These are phyloP conservation scores for Starmerella powellii DNA, from an alignment of 805 yeast species.

Conservation along the genomic window DNA sequence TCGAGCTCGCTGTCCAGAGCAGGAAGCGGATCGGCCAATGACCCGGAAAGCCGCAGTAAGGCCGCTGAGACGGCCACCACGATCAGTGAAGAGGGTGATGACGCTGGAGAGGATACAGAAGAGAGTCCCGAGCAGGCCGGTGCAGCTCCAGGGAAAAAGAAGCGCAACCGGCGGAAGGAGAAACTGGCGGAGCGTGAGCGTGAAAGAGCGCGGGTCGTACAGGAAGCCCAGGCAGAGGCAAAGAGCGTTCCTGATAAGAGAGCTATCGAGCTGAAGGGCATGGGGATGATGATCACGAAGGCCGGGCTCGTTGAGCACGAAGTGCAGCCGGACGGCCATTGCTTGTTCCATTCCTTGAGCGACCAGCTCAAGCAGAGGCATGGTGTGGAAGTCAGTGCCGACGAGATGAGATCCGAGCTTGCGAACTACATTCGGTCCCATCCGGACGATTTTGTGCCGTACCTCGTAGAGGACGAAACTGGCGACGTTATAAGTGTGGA, in stretches of 20 bases:
- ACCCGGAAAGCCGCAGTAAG: too few species aligned
- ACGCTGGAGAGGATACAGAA: too few species aligned
- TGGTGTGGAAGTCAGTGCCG: constrained; percentile 30
- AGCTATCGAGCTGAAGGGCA: constrained; percentile 56
- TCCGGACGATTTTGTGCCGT: constrained; percentile 66
- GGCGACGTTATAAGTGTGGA: constrained; percentile 51
- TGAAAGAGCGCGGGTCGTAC: constrained; percentile 46
- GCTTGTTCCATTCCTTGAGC: constrained; percentile 72
- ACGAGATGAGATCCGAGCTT: constrained; percentile 50
- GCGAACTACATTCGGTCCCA: constrained; percentile 54
- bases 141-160: too few species aligned
- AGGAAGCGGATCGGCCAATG: too few species aligned
- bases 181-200: constrained; percentile 65
- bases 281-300: constrained; percentile 41
- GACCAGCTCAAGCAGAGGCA: constrained; percentile 62
- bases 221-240: constrained; percentile 65
- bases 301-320: constrained; percentile 48
- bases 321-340: constrained; percentile 85
- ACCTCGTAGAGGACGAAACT: constrained; percentile 67
- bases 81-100: too few species aligned
- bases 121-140: too few species aligned
- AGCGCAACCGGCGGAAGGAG: constrained; percentile 73
- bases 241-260: constrained; percentile 51
- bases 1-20: too few species aligned
- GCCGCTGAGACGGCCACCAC: too few species aligned